Conservation (phyloP, 2,329 filamentous ascomycete species). For the Phialemoniopsis sp. region DNA sequence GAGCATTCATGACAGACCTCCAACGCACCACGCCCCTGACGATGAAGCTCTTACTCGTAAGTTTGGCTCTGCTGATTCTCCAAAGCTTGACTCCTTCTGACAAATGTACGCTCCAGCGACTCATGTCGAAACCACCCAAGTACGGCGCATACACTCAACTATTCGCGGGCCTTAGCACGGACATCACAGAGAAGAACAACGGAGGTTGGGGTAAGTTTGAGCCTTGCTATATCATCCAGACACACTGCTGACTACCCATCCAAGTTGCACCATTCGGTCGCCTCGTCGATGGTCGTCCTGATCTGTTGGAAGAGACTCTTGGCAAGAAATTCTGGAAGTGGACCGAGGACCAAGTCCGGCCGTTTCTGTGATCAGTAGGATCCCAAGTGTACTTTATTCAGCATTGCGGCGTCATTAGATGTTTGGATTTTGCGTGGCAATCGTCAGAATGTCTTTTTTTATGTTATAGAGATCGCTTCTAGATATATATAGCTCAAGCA, state of each 20-base stretch:
- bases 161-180: conserved; percentile 30
- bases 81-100: conserved; percentile 5
- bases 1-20: conserved; percentile 6
- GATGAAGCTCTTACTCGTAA: conserved; percentile 1
- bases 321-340: conserved; percentile 10
- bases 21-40: conserved; percentile 4
- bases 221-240: background rate
- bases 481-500: too few species aligned
- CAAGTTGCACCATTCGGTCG: conserved; percentile 7
- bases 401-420: too few species aligned
- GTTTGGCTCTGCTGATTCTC: background rate
- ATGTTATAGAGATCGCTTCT: too few species aligned
- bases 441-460: too few species aligned
- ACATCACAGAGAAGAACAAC: conserved; percentile 24
- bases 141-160: conserved; percentile 37
- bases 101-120: conserved; percentile 12
- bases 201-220: conserved; percentile 19
- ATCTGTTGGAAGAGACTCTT: conserved; percentile 4
- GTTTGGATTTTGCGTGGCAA: too few species aligned
- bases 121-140: conserved; percentile 13
- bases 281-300: conserved; percentile 2
- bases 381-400: conserved; percentile 4
- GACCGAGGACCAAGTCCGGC: conserved; percentile 6
- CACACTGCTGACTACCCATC: background rate
- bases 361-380: background rate